Base-by-base conservation (phyloP, 805 yeast species). In the Starmerella lactis-condensi region DNA sequence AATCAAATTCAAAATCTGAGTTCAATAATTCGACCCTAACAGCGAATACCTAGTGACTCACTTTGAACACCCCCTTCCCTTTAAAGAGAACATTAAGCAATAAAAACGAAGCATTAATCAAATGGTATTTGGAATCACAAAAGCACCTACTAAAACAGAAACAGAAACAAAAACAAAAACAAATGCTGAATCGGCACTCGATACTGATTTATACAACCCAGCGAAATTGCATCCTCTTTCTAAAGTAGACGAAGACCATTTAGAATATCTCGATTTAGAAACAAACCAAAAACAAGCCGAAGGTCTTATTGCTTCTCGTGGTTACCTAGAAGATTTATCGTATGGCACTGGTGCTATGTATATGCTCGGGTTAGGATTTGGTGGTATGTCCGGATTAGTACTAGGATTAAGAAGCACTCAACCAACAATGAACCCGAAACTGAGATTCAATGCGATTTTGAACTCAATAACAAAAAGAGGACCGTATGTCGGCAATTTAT, bases 341-440 rank as follows among this genome's bases (percentile, higher is more conserved):
- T 89, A 89, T 56, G 98, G 98, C 45, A 76, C 96, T 8, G 98
- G 98, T 56, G 72, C 93, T 5, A 81, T 82, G 31, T 89, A 89
- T 52, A 64, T 89, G 43, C 45, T 76, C 20, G 62, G 93, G 26
- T 64, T 89, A 42, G 92, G 92, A 22, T 38, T 70, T 26, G 98
- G 98, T 57, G 98, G 98, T 37, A 57, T 72, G 10, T 75, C 71
- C 47, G 98, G 98, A 37, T 59, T 83, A 38, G 67, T 70, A 37
- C 94, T 85, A 56, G 96, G 98, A 39, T 48, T 89, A 34, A 65
- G 65, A 39, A 70, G 71, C 52, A 63, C 89, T 33, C 89, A 91
- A 25, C 66, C 72, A 26, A 64, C 68, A 37, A 70, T 83, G 20
- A 71, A 93, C 9, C 71, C 77, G 33, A 78, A 75, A 53, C 65